Conservation (phyloP, 495 filamentous ascomycete species). For the Tuber umbilicatum region DNA sequence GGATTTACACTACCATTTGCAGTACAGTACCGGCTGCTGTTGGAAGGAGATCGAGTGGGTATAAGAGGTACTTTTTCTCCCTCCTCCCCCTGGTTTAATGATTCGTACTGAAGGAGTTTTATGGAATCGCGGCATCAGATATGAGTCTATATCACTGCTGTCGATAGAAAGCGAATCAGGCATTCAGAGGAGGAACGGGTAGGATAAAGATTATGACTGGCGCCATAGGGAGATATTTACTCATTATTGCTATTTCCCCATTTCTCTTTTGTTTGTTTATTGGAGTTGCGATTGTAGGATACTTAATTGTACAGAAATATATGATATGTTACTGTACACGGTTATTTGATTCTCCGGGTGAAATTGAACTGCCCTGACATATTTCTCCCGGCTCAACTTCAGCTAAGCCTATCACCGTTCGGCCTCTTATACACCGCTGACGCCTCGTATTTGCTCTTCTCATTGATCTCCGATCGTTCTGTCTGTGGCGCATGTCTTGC, state of each 20-base stretch:
- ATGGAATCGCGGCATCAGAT: conserved; percentile 5
- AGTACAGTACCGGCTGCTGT: conserved; percentile 24
- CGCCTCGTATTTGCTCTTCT: conserved; percentile 89
- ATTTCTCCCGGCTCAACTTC: conserved; percentile 10
- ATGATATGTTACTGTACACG: neutral
- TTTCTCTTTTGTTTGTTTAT: neutral
- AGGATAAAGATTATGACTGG: neutral
- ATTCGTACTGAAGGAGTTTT: neutral
- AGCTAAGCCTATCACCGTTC: conserved; percentile 80
- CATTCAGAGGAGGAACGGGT: conserved; percentile 7
- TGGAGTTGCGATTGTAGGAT: neutral
- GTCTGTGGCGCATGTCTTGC: conserved; percentile 74
- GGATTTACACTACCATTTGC: conserved; percentile 33
- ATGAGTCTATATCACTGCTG: conserved; percentile 33
- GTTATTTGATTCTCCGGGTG: neutral
- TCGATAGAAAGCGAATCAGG: conserved; percentile 12
- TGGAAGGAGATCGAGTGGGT: conserved; percentile 12
- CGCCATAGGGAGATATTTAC: conserved; percentile 1
- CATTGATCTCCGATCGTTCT: conserved; percentile 59
- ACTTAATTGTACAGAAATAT: neutral
- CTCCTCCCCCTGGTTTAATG: neutral
- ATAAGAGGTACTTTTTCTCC: conserved; percentile 12
- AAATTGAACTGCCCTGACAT: neutral
- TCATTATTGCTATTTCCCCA: neutral
- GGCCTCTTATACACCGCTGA: conserved; percentile 62